These are phyloP conservation scores for Penicillium griseofulvum DNA, from an alignment of 2,329 filamentous ascomycete genomes.

Conservation along the genomic window DNA sequence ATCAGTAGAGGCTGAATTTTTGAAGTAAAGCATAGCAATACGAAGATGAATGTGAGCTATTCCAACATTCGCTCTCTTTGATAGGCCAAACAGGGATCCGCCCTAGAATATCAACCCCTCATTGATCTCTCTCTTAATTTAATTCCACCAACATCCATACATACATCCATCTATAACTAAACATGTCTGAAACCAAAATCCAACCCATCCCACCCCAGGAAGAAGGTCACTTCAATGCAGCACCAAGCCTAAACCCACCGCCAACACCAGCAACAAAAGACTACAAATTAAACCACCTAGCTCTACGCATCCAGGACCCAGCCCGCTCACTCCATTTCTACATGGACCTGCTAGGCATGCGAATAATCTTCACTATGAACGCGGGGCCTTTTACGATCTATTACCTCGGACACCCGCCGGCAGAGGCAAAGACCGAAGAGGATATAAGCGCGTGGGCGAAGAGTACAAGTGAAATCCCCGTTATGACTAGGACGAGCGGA, in stretches of 20 bases:
- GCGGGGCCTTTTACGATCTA: slow-evolving; percentile 42
- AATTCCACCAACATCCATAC: background rate
- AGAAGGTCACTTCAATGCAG: slow-evolving; percentile 30
- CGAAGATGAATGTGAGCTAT: background rate
- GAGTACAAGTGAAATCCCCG: slow-evolving; percentile 24
- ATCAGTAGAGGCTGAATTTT: slow-evolving; percentile 13
- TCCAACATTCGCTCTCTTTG: background rate
- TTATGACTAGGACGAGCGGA: slow-evolving; percentile 33
- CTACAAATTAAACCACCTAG: slow-evolving; percentile 41
- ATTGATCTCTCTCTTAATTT: background rate
- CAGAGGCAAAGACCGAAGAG: slow-evolving; percentile 22
- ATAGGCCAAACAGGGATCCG: background rate
- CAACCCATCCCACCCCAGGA: slow-evolving; percentile 20
- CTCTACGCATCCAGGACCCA: slow-evolving; percentile 39
- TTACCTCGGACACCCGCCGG: slow-evolving; percentile 40
- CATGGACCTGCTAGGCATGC: slow-evolving; percentile 40
- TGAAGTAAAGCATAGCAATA: background rate
- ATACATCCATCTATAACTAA: background rate
- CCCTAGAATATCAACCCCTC: background rate
- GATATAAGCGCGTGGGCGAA: slow-evolving; percentile 31
- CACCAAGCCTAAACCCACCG: slow-evolving; percentile 30
- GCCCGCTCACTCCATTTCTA: slow-evolving; percentile 38
- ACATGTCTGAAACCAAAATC: slow-evolving; percentile 13
- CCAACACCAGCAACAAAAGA: slow-evolving; percentile 28
- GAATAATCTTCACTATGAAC: slow-evolving; percentile 41